phyloP scores from a whole-genome alignment of 1,139 yeast species.

The Yamadazyma sp. region DNA sequence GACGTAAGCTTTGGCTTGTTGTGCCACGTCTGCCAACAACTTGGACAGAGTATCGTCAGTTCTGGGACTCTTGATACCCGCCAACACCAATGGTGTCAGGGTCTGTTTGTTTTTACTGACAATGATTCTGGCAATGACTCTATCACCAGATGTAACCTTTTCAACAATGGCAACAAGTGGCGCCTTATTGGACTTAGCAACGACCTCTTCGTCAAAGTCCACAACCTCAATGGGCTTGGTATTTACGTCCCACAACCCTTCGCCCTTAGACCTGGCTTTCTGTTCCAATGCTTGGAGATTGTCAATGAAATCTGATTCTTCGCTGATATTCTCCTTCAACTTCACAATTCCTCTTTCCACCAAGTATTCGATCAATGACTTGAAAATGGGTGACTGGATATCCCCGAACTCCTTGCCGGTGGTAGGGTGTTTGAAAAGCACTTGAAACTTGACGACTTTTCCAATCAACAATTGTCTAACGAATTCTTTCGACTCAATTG shows the following conservation, averaged over 20 bases:
- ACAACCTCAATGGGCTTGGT: slow-evolving; percentile 23
- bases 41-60: slow-evolving; percentile 49
- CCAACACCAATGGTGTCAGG: slow-evolving; percentile 61
- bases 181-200: slow-evolving; percentile 34
- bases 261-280: slow-evolving; percentile 46
- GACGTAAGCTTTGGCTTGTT: slow-evolving; percentile 65
- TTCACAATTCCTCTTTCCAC: slow-evolving; percentile 62
- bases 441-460: slow-evolving; percentile 61
- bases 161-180: slow-evolving; percentile 66
- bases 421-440: slow-evolving; percentile 49
- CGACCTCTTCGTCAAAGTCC: slow-evolving; percentile 39
- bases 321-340: slow-evolving; percentile 55
- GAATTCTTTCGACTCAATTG: slow-evolving; percentile 59
- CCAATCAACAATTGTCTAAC: slow-evolving; percentile 68
- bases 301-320: slow-evolving; percentile 30
- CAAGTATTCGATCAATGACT: slow-evolving; percentile 57
- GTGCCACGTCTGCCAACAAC: slow-evolving; percentile 53
- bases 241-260: slow-evolving; percentile 56
- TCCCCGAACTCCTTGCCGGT: slow-evolving; percentile 74
- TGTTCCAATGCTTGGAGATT: slow-evolving; percentile 36
- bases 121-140: slow-evolving; percentile 60
- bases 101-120: slow-evolving; percentile 42
- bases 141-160: slow-evolving; percentile 75
- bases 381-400: slow-evolving; percentile 61
- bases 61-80: slow-evolving; percentile 74